Base-by-base conservation (phyloP, 148 eudicot species). In the Rhododendron kiyosumense region DNA sequence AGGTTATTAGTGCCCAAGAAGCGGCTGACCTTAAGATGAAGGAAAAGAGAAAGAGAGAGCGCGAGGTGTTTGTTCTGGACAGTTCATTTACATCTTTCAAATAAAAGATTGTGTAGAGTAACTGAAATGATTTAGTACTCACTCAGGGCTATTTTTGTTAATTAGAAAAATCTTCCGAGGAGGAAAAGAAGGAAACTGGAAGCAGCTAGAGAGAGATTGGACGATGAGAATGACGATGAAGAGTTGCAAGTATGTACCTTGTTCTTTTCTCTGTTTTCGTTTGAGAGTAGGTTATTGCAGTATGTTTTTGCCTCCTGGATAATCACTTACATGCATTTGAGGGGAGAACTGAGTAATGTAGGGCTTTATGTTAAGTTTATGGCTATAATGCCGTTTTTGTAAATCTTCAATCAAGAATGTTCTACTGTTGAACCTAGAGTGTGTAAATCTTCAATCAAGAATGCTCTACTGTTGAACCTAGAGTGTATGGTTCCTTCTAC, bases 161-260 rank as follows among this genome's bases (percentile, higher is more conserved):
- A 77, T 9, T 89, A 97, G 99, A 95, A 94, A 92, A 91, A 94
- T 84, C 85, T 97, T 87, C 99, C 99, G n/a, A 92, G 98, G 85
- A 97, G 94, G 91, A 91, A 94, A 84, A 92, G 99, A 85, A 95
- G 99, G 90, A 94, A 91, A 89, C 90, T 97, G 86, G 99, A 95
- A 92, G 99, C 99, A 46, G 93, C 91, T 54, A 93, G 98, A 89
- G 98, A 95, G 93, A 93, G 88, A 91, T 85, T 97, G 89, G 99
- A 97, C 83, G 95, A 93, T 30, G 99, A 92, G 26, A 88, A 91
- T 80, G 92, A 92, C 17, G 65, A 77, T 41, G 93, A 87, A 79
- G 88, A 88, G 45, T 86, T 85, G n/a, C 87, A 88, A 86, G 91
- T 91, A 90, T 80, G 92, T 86, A 63, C 26, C 87, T 83, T 5